Evolutionary conservation across 176 grass and related monocot genomes (phyloP).

Genomic region (Urochloa ruziziensis): DNA sequence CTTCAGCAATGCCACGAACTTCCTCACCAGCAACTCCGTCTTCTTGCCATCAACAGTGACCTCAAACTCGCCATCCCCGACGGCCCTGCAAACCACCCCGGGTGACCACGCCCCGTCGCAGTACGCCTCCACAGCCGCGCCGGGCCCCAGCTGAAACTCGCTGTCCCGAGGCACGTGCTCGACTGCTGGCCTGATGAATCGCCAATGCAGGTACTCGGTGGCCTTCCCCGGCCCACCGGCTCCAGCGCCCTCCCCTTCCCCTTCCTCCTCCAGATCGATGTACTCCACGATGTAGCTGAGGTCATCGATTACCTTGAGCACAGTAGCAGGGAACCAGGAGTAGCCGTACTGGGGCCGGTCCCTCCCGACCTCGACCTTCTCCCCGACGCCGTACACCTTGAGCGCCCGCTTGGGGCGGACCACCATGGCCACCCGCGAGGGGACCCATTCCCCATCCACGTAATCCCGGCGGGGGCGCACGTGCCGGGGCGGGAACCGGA

Average conservation of each 20-base stretch:
- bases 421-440: conserved; percentile 1
- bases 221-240: neutral
- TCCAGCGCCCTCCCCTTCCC: too few species aligned
- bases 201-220: conserved; percentile 54
- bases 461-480: conserved; percentile 55
- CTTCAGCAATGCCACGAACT: conserved; percentile 36
- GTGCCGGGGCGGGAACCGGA: conserved; percentile 24
- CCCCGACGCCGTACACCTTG: conserved; percentile 29
- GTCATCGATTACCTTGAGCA: conserved; percentile 32
- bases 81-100: conserved; percentile 10
- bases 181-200: conserved; percentile 43
- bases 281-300: conserved; percentile 52
- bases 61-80: conserved; percentile 25
- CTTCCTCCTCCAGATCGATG: conserved; percentile 29
- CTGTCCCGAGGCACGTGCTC: neutral
- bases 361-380: conserved; percentile 44
- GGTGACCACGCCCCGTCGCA: conserved; percentile 52
- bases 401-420: neutral
- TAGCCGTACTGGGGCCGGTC: conserved; percentile 29
- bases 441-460: conserved; percentile 38
- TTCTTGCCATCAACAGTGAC: conserved; percentile 1
- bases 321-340: conserved; percentile 60
- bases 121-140: conserved; percentile 43
- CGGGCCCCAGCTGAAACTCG: conserved; percentile 17
- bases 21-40: neutral